Base-by-base conservation (phyloP, 208 protist species). In the Crithidia fasciculata region DNA sequence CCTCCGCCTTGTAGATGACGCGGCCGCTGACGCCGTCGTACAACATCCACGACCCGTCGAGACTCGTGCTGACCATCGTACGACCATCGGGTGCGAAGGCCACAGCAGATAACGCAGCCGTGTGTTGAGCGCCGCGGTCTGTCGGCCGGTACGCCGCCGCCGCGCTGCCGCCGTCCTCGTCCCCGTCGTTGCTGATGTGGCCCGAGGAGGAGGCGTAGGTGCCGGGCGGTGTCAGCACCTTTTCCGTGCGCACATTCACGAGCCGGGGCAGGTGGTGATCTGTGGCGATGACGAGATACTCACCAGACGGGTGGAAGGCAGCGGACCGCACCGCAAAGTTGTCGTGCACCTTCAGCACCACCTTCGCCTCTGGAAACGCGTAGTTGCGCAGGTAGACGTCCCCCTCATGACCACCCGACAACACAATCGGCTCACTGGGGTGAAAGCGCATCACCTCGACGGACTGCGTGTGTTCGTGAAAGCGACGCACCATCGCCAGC, bases 381-480 rank as follows among this genome's bases (percentile, higher is more conserved):
- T 95, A 95, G 74, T 91, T 80, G 55, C 82, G 87, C 40, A 96
- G 37, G 58, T 81, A 88, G 3, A 97, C 50, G 59, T 84, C 74
- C 8, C 88, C 88, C 37, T 93, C 93, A 16, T 74, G 78, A 8
- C 88, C 87, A 28, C 89, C 93, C 18, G 86, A 90, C 5, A 94
- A 50, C 2, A 96, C 56, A 8, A 91, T 49, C 2, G 89, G 85
- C 15, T 80, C 52, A 6, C 76, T 81, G 13, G 93, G 91, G 73
- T 95, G 91, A 75, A 96, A 96, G 18, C 82, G 80, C 68, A 93
- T 83, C 1, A 91, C 81, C 72, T 96, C 89, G 5, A 94, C 89
- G 16, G 83, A 83, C 67, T 93, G 88, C 19, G 83, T 80, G 59
- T 93, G 86, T 13, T 90, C 91, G 65, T 86, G 79, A 64, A 89